Evolutionary conservation across 345 rosid genomes (phyloP), one percentile per base, ranked within the genome.

Genomic region (Pistacia atlantica): DNA sequence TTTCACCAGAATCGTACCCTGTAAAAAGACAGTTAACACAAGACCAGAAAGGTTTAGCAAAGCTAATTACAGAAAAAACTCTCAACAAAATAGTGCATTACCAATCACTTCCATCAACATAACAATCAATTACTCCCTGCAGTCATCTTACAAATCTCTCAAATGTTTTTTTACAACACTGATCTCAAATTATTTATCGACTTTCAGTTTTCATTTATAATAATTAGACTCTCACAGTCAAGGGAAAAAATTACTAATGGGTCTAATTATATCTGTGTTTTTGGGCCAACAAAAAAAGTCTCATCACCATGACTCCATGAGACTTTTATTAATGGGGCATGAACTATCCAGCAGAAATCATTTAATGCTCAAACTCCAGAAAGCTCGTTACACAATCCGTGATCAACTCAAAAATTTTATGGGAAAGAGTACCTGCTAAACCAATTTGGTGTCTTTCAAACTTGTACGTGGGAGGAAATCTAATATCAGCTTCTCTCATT

Each of bases 1-100:
- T 92, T 87, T 92, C 95, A 70, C 97, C 95, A 58, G 97, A 84
- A 81, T 92, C 97, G 73, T 92, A 92, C 61, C 93, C 97, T 92
- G 86, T 49, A 71, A 1, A 71, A 65, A 48, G 25, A 76, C 49
- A 65, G 54, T 48, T 75, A 48, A 71, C 11, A 72, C 11, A 9
- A 65, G 35, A 64, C 7, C 17, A 5, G 38, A 62, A 61, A 62
- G 28, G 12, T 46, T 62, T 18, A 63, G 11, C 66, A 48, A 73
- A 52, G 1, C 49, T 20, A 18, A 18, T 16, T 25, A 69, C 71
- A 54, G 73, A 69, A 10, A 10, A 10, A 5, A 14, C 42, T 51
- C 59, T 20, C 28, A 4, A 46, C 5, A 70, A 55, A 28, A 55
- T 14, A 35, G 31, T 64, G 52, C 57, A 42, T 45, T 66, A 69